Evolutionary conservation across 148 eudicot species (phyloP), one percentile per base, ranked within the genome.

Genomic region (Vaccinium corymbosum): DNA sequence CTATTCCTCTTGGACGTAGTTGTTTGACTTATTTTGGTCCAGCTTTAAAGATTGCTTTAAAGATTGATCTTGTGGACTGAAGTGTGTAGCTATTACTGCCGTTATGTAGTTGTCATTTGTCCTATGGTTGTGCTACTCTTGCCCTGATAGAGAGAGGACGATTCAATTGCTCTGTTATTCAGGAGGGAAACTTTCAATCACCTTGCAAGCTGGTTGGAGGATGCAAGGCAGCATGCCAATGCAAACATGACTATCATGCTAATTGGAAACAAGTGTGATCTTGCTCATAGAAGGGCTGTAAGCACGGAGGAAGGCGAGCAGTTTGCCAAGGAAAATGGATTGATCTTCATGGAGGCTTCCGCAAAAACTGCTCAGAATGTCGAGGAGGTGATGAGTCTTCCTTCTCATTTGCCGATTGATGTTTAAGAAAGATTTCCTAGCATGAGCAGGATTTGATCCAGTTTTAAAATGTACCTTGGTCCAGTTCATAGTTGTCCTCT

Each of bases 151-250:
- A 16, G 55, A 16, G 79, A 16, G 79, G 20, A 27, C 32, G 29
- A 22, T 62, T 19, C 68, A 49, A 46, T 87, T 51, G 68, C 50
- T 53, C 46, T 50, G 56, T 7, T 62, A 6, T 81, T 72, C 84
- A 91, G 93, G 91, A 91, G 93, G 87, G 93, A 91, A 85, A 91
- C 93, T 56, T 91, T 91, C 59, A 89, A 90, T 82, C 91, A 91
- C 84, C 93, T 91, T 83, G 89, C 88, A 11, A 91, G 91, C 78
- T 91, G 93, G 93, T 88, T 91, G 86, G 91, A 91, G 86, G 93
- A 91, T 88, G 93, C 93, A 42, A 88, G 91, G 85, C 89, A 89
- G 86, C 93, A 91, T 62, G 91, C 93, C 3, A 91, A 89, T 87
- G 86, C 90, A 53, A 91, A 91, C 88, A 91, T 89, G 93, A 91